Evolutionary conservation across 192 early-diverging fungal species (phyloP).

Genomic region (Phycomyces blakesleeanus): DNA sequence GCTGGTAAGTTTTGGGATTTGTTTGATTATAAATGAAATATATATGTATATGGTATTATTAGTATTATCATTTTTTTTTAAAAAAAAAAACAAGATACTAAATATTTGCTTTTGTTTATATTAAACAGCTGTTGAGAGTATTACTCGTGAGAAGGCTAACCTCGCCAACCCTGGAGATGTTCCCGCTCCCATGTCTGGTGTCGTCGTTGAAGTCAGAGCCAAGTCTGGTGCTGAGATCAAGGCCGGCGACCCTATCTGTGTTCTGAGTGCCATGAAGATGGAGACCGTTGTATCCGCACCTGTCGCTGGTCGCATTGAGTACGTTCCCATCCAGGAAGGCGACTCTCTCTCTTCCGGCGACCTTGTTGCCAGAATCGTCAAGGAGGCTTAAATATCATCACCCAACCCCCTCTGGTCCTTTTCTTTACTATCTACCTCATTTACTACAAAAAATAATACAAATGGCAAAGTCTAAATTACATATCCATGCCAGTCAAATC

Average conservation of each 20-base stretch:
- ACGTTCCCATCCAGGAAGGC: slow-evolving; percentile 64
- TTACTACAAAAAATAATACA: not conserved
- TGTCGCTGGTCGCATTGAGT: slow-evolving; percentile 69
- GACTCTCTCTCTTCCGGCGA: slow-evolving; percentile 84
- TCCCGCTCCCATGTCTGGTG: slow-evolving; percentile 94
- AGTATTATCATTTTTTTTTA: too few species aligned
- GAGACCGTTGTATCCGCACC: slow-evolving; percentile 89
- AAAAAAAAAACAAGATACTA: too few species aligned
- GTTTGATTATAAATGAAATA: too few species aligned
- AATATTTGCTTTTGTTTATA: too few species aligned
- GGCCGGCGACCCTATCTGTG: slow-evolving; percentile 85
- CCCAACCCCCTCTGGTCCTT: not conserved
- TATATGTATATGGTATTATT: too few species aligned
- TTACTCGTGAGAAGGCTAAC: slow-evolving; percentile 74
- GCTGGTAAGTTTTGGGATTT: slow-evolving; percentile 17
- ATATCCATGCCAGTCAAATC: too few species aligned
- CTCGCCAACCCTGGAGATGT: slow-evolving; percentile 74
- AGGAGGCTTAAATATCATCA: slow-evolving; percentile 30
- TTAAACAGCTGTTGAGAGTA: slow-evolving; percentile 49
- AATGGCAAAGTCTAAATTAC: too few species aligned
- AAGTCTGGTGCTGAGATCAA: slow-evolving; percentile 79
- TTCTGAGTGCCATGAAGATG: slow-evolving; percentile 98
- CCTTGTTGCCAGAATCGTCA: slow-evolving; percentile 70
- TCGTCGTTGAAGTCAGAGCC: slow-evolving; percentile 89
- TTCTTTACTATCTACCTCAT: not conserved